phyloP scores from a whole-genome alignment of 352 stramenopile species.

The Albugo candida region DNA sequence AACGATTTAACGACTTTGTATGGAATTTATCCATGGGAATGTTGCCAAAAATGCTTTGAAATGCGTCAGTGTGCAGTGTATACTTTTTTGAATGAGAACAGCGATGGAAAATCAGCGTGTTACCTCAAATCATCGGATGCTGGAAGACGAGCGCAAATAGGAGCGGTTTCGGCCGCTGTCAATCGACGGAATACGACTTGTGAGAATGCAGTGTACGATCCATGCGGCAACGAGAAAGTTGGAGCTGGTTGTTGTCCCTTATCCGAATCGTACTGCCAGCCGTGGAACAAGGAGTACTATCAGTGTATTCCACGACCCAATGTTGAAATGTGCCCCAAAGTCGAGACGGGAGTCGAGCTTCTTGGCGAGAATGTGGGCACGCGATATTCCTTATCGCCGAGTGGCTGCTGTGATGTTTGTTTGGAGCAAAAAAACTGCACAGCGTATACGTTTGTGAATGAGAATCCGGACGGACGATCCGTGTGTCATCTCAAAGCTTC shows the following conservation, averaged over 20 bases:
- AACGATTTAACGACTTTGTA: slow-evolving; percentile 22
- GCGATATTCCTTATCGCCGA: slow-evolving; percentile 18
- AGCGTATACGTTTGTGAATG: slow-evolving; percentile 38
- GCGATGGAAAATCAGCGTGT: slow-evolving; percentile 18
- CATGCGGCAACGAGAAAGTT: slow-evolving; percentile 6
- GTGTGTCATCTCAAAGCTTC: slow-evolving; percentile 17
- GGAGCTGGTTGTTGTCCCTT: slow-evolving; percentile 17
- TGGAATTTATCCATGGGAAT: slow-evolving; percentile 16
- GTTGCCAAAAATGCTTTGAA: slow-evolving; percentile 19
- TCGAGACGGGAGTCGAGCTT: slow-evolving; percentile 30
- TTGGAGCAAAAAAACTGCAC: slow-evolving; percentile 17
- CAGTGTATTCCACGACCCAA: slow-evolving; percentile 19
- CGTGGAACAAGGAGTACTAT: slow-evolving; percentile 41
- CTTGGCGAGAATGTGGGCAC: slow-evolving; percentile 25
- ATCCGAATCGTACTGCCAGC: slow-evolving; percentile 28
- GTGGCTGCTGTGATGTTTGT: slow-evolving; percentile 22
- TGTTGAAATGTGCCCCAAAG: slow-evolving; percentile 11
- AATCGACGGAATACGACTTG: slow-evolving; percentile 2
- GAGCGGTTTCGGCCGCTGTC: slow-evolving; percentile 17
- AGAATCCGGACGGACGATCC: slow-evolving; percentile 10
- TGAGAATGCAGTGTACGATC: background rate
- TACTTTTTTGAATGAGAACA: slow-evolving; percentile 35
- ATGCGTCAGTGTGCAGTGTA: slow-evolving; percentile 21
- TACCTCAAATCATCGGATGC: slow-evolving; percentile 29
- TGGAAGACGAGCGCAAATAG: slow-evolving; percentile 15